Conservation (phyloP, 306 rosid genomes). For the Quillaja saponaria region DNA sequence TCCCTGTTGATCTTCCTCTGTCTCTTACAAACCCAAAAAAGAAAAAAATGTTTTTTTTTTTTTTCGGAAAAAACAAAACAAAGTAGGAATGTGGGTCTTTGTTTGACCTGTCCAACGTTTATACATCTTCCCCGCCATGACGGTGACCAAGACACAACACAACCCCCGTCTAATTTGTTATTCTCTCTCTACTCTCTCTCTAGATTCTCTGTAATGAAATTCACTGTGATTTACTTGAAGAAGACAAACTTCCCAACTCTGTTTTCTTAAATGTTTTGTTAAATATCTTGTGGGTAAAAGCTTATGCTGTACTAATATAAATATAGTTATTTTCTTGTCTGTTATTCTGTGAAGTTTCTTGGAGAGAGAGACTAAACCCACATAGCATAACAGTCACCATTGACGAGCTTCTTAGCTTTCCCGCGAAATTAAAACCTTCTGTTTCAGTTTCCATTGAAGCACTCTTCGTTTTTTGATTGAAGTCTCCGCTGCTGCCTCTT, state of each 20-base stretch:
- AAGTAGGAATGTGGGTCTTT: no score
- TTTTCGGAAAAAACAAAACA: no score
- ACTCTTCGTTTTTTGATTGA: background rate
- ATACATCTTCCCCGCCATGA: no score
- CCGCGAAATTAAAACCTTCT: slow-evolving; percentile 45
- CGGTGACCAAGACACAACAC: no score
- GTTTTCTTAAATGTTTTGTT: background rate
- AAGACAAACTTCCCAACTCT: background rate
- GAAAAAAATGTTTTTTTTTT: no score
- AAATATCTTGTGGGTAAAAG: background rate
- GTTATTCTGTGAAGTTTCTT: slow-evolving; percentile 31
- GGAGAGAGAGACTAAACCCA: background rate
- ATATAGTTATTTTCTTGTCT: slow-evolving; percentile 13
- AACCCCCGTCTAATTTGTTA: no score
- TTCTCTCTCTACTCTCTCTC: no score
- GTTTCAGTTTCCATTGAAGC: slow-evolving; percentile 6
- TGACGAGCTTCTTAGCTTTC: slow-evolving; percentile 55
- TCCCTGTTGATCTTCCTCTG: no score
- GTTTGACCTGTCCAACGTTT: no score
- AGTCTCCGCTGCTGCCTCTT: background rate
- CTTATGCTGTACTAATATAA: background rate
- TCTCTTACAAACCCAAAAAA: no score
- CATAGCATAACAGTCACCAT: slow-evolving; percentile 36
- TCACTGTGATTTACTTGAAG: background rate
- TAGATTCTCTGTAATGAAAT: no score